These are phyloP conservation scores for Kuraishia ogatae DNA, from an alignment of 805 yeast genomes.

Conservation along the genomic window DNA sequence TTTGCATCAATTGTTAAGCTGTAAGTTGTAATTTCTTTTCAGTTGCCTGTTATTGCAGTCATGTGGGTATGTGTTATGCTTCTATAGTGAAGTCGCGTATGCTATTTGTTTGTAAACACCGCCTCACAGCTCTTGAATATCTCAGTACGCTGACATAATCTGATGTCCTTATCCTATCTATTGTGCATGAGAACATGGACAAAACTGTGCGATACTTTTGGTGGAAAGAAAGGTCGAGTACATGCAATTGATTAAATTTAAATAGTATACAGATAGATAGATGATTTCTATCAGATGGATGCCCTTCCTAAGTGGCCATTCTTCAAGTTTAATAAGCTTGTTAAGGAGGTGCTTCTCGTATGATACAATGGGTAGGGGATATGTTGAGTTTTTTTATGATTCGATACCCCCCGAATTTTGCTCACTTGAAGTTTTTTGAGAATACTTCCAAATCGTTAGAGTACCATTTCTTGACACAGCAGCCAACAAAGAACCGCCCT, in stretches of 20 bases:
- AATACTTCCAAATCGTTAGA: constrained; percentile 11
- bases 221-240: too few species aligned
- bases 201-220: too few species aligned
- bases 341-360: too few species aligned
- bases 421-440: not conserved
- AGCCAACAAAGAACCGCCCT: constrained; percentile 28
- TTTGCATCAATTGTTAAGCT: not conserved
- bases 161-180: too few species aligned
- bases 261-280: not conserved
- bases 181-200: too few species aligned
- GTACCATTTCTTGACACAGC: constrained; percentile 22
- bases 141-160: not conserved
- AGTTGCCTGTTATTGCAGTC: not conserved
- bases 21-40: not conserved
- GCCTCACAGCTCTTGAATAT: not conserved
- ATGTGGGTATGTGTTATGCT: too few species aligned
- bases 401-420: too few species aligned
- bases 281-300: not conserved
- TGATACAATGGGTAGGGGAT: too few species aligned
- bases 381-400: too few species aligned
- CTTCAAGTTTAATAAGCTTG: too few species aligned
- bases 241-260: not conserved
- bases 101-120: not conserved
- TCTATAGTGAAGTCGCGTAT: not conserved
- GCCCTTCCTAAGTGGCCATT: too few species aligned